A percentile compares a stretch with the other conserved stretches of the same genome.
These are phyloP conservation scores for Globisporangium perplexum DNA, from an alignment of 352 stramenopile genomes.

Conservation along the genomic window DNA sequence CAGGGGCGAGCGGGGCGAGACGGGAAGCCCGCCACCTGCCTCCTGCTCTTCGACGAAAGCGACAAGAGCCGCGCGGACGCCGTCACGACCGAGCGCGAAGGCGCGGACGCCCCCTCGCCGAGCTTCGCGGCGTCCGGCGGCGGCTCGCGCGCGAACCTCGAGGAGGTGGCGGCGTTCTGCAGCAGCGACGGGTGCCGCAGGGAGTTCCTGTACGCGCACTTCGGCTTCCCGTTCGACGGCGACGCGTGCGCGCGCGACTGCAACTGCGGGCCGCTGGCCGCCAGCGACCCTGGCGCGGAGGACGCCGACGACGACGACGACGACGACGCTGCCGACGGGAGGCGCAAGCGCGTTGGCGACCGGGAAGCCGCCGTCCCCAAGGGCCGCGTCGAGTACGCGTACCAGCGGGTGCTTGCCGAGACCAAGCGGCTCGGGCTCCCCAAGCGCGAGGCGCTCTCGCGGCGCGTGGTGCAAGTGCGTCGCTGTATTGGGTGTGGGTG, in stretches of 20 bases:
- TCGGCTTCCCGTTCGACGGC: constrained; percentile 39
- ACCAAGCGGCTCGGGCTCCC: constrained; percentile 32
- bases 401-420: constrained; percentile 45
- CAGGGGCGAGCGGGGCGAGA: constrained; percentile 68
- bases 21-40: constrained; percentile 38
- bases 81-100: constrained; percentile 34
- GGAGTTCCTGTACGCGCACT: constrained; percentile 47
- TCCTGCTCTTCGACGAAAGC: constrained; percentile 50
- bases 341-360: background rate
- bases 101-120: constrained; percentile 15
- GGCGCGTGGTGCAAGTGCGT: constrained; percentile 38
- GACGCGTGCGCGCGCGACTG: constrained; percentile 40
- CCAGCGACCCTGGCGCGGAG: background rate
- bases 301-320: background rate
- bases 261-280: constrained; percentile 40
- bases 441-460: constrained; percentile 53
- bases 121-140: constrained; percentile 22
- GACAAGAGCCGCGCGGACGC: constrained; percentile 49
- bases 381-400: constrained; percentile 49
- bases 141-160: constrained; percentile 33
- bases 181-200: constrained; percentile 49
- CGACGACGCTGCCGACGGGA: background rate
- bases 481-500: background rate
- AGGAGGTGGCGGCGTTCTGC: constrained; percentile 53
- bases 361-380: constrained; percentile 8